Conservation (phyloP, 495 filamentous ascomycete genomes). For the Durotheca rogersii region DNA sequence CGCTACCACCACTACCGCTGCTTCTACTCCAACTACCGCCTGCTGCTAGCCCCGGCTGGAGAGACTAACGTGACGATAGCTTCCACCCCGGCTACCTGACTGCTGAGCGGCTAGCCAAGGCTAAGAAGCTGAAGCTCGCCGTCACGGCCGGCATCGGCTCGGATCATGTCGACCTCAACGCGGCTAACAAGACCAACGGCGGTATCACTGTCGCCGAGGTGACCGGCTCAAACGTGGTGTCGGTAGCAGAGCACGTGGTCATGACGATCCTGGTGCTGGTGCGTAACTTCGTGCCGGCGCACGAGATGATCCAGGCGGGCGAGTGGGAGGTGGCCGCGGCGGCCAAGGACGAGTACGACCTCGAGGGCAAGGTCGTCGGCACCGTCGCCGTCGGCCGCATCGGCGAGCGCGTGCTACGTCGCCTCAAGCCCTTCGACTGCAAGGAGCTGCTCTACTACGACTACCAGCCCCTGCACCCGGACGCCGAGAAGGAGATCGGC, state of each 20-base stretch:
- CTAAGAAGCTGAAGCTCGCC: constrained; percentile 97
- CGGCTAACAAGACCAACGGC: constrained; percentile 97
- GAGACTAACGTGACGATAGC: constrained; percentile 47
- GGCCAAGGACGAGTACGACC: constrained; percentile 96
- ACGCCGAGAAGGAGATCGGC: constrained; percentile 95
- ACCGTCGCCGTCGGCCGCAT: constrained; percentile 97
- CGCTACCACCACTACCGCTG: too few relatives aligned
- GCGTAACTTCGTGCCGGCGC: constrained; percentile 96
- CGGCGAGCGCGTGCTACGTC: constrained; percentile 93
- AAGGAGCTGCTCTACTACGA: constrained; percentile 99
- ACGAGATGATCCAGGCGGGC: constrained; percentile 85
- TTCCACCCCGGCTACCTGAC: constrained; percentile 99
- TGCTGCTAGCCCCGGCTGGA: too few relatives aligned
- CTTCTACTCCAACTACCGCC: too few relatives aligned
- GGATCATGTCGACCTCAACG: constrained; percentile 95
- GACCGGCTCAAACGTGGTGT: constrained; percentile 90
- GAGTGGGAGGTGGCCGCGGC: constrained; percentile 95
- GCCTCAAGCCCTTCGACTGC: constrained; percentile 96
- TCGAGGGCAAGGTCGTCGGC: constrained; percentile 96
- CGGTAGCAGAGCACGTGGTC: constrained; percentile 90
- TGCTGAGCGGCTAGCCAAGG: constrained; percentile 92
- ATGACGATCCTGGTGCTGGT: constrained; percentile 98
- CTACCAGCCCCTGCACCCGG: constrained; percentile 87
- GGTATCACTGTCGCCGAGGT: constrained; percentile 97
- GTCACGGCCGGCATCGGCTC: constrained; percentile 97